Conservation (phyloP, 1,284 basidiomycete genomes). For the Puccinia novopanici region DNA sequence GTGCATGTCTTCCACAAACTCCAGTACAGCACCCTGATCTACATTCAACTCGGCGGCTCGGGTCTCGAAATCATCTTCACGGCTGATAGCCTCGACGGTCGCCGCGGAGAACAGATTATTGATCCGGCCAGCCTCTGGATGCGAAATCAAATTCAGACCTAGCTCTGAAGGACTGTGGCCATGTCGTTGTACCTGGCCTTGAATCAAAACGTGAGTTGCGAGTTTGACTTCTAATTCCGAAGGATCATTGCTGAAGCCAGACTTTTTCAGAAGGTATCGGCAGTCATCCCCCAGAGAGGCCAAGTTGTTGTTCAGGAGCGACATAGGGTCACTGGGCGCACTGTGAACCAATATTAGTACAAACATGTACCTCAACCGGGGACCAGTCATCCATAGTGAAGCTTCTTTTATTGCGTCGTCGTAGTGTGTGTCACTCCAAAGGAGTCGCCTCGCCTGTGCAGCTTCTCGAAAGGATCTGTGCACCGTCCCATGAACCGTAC, state of each 20-base stretch:
- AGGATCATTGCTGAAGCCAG: too few species aligned
- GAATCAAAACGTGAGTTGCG: too few species aligned
- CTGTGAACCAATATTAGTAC: background rate
- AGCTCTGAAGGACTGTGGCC: too few species aligned
- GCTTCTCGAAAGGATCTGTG: background rate
- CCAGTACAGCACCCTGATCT: background rate
- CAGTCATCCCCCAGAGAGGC: background rate
- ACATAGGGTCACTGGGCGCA: background rate
- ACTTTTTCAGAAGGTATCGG: too few species aligned
- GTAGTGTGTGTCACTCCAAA: conserved; percentile 5
- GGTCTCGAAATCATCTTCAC: too few species aligned
- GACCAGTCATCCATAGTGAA: background rate
- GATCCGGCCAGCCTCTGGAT: too few species aligned
- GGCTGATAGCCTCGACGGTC: too few species aligned
- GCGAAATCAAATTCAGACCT: too few species aligned
- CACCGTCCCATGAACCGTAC: background rate
- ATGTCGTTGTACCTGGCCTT: too few species aligned
- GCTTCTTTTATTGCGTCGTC: background rate
- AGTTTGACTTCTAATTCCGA: too few species aligned
- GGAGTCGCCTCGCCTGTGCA: background rate
- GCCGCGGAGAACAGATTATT: too few species aligned
- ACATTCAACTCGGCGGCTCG: too few species aligned
- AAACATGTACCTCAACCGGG: background rate
- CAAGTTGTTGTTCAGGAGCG: background rate
- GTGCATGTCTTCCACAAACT: background rate